Evolutionary conservation across 768 basidiomycete species (phyloP), one percentile per base, ranked within the genome.

Genomic region (Naganishia vishniacii): DNA sequence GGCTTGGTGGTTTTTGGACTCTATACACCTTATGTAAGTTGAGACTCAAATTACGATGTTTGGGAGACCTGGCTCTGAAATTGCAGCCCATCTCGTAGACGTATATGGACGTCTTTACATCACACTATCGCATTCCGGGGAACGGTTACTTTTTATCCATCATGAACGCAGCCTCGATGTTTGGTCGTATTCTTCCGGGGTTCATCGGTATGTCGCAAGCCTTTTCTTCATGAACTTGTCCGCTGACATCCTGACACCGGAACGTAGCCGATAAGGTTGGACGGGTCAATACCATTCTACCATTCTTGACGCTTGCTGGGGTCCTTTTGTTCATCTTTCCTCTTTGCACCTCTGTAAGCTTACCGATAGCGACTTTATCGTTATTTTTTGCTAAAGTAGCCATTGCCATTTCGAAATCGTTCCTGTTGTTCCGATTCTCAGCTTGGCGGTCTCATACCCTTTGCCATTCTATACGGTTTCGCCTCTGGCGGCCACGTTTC

Each of bases 131-230:
- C 16, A 47, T 60, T 6, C 59, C 59, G 26, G 59, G 42, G 42
- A 29, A 60, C 42, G 59, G 59, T 3, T 60, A 60, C 42, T 60
- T 29, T 34, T 31, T 60, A 20, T 45, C 42, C 6, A 60, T 60
- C 13, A 44, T 60, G 42, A 60, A 60, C 42, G 59, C 59, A n/a
- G 41, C 59, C 15, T 60, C 59, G 6, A 45, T 44, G 42, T 60
- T 60, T 46, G 59, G 59, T 3, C 59, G 59, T 45, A 60, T 60
- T 29, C 45, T 60, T 4, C 59, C 59, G n/a, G 59, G 59, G 16
- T 47, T 60, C 18, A n/a, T 60, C 20, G 59, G 59, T 44, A 20
- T n/a, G 49, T 34, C 31, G 15, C 25, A 20, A 2, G 2, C n/a
- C 23, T n/a, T 2, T 15, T 31, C 49, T 20, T 11, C n/a, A 3